Base-by-base conservation (phyloP, 2,329 filamentous ascomycete species). In the Nemania serpens region DNA sequence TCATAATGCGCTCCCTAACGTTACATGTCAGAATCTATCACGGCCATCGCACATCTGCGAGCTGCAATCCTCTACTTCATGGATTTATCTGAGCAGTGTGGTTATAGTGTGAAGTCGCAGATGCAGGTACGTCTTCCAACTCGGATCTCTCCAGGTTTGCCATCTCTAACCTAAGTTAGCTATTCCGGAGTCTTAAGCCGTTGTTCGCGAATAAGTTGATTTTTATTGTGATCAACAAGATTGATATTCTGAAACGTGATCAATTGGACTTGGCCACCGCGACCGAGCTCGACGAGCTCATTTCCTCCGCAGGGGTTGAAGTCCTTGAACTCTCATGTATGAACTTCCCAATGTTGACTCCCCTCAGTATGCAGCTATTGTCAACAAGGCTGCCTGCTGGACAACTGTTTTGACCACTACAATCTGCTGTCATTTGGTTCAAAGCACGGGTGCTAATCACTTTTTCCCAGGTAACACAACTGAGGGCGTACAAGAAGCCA, bases 1-100 rank as follows among this genome's bases (percentile, higher is more conserved):
- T 18, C 1, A 22, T 42, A 22, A 41, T 17, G 25, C 7, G 25
- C n/a, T 15, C 34, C 17, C 15, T 61, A 46, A 61, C 50, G 36
- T 12, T 48, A 13, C n/a, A 29, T 15, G 11, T 48, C 33, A 64
- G 61, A 98, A 82, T 91, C 91, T 64, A 97, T 99, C 69, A 98
- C 94, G 17, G 95, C 96, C 11, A 97, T 99, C 79, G 95, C 95
- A 53, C 96, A 99, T 81, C 83, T 99, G 74, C 87, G 94, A 71
- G 96, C 93, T 43, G 94, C 94, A 58, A 96, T 99, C 66, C 82
- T 98, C 62, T 98, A 98, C 79, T 98, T 98, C 75, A 97, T 98
- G 91, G 94, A 98, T 81, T 82, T 97, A 63, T 96, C 66, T 3
- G 71, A 73, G 58, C 72, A 74, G 61, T 74, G 72, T 39, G 95